Base-by-base conservation (phyloP, 495 filamentous ascomycete genomes). In the Rhypophila decipiens region DNA sequence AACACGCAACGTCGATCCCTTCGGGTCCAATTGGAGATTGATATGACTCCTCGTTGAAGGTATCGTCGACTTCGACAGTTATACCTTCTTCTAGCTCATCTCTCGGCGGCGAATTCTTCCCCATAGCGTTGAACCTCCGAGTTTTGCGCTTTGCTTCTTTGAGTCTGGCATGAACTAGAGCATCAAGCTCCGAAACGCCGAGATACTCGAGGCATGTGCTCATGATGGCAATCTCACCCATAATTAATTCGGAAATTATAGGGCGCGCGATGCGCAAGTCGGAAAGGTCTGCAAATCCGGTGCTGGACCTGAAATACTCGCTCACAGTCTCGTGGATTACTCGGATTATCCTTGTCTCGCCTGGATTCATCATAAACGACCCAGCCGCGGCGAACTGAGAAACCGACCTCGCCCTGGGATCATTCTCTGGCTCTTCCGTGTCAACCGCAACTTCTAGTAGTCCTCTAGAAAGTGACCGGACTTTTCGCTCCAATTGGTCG, bases 181-280 rank as follows among this genome's bases (percentile, higher is more conserved):
- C 50, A 31, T 53, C 44, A n/a, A 53, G 44, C 23, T 53, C 50
- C 2, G 8, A 9, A 13, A 53, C 40, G 7, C 39, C 31, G 13
- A 53, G 3, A 39, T 53, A 53, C 17, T 53, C 45, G 18, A 53
- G 31, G 38, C 50, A 53, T n/a, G 45, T 53, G 10, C 9, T 21
- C 37, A 53, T 49, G 23, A 53, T 53, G 39, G 45, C 19, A 11
- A 48, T n/a, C n/a, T 53, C 39, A 13, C 49, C 49, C 1, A 24
- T 17, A 10, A 9, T 19, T 3, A 17, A n/a, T n/a, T n/a, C n/a
- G n/a, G n/a, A n/a, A n/a, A n/a, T n/a, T n/a, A n/a, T n/a, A n/a
- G n/a, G n/a, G n/a, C n/a, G n/a, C n/a, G n/a, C 19, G 37, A 10
- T 2, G n/a, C 21, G 39, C 11, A 10, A n/a, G n/a, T n/a, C 36